phyloP scores from a whole-genome alignment of 768 basidiomycete genomes.

The Serendipita vermifera region DNA sequence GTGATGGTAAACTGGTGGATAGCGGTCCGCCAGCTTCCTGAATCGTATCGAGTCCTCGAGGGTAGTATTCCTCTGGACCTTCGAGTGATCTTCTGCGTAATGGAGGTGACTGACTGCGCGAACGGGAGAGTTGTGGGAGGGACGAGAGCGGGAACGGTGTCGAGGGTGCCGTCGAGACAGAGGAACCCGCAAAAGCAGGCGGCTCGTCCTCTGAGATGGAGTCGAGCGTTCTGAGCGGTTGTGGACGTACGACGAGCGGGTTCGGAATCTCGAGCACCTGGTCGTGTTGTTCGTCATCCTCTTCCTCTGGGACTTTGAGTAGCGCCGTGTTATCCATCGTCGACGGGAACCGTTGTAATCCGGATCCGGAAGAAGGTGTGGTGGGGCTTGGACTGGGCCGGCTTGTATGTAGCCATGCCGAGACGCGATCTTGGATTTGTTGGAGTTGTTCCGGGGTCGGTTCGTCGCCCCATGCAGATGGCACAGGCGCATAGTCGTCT shows the following conservation, averaged over 20 bases:
- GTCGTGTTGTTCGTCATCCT: background rate
- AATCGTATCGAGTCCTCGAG: background rate
- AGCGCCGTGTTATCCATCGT: background rate
- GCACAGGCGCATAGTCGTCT: background rate
- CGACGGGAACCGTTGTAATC: background rate
- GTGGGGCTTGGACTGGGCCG: background rate
- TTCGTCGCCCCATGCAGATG: background rate
- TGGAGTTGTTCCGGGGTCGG: background rate
- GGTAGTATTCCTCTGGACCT: background rate
- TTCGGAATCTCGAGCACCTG: background rate
- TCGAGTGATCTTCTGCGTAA: background rate
- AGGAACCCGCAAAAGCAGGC: background rate
- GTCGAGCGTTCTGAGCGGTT: background rate
- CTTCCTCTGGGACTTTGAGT: background rate
- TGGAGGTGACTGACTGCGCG: background rate
- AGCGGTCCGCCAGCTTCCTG: background rate
- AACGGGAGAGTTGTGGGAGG: background rate
- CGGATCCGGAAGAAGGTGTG: no score
- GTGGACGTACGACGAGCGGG: background rate
- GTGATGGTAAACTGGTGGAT: background rate
- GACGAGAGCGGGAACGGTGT: no score
- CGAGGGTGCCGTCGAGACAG: background rate
- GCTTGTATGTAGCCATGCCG: background rate
- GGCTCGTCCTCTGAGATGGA: constrained; percentile 1
- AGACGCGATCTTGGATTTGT: background rate